Evolutionary conservation across 75 land plant species (phyloP).

Genomic region (Pinus albicaulis): DNA sequence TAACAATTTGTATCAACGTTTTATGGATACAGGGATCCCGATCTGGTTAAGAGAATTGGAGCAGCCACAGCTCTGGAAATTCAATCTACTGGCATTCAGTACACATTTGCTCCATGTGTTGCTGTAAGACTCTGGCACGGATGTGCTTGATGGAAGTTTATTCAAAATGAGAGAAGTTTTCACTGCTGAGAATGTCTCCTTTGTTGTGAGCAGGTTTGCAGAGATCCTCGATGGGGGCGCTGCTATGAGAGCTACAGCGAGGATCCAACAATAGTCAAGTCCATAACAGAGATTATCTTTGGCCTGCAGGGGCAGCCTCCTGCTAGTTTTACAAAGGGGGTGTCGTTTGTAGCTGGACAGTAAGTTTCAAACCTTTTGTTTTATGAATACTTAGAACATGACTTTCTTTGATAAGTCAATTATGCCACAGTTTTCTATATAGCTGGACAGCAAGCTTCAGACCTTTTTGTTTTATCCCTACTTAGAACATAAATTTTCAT

Average conservation of each 20-base stretch:
- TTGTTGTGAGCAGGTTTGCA: conserved; percentile 46
- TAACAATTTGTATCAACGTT: too few species aligned
- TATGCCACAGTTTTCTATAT: too few species aligned
- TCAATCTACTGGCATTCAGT: conserved; percentile 64
- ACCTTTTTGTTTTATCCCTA: too few species aligned
- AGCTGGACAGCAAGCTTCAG: too few species aligned
- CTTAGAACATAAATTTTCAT: too few species aligned
- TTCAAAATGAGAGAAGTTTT: too few species aligned
- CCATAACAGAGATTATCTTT: conserved; percentile 59
- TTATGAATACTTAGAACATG: too few species aligned
- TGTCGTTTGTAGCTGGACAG: too few species aligned
- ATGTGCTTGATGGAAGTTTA: neutral
- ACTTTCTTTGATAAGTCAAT: too few species aligned
- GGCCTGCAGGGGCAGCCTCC: conserved; percentile 73
- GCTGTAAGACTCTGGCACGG: conserved; percentile 34
- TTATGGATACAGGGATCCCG: conserved; percentile 19
- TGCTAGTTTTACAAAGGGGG: too few species aligned
- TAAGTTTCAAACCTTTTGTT: too few species aligned
- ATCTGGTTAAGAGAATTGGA: conserved; percentile 37
- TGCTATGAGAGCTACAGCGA: conserved; percentile 94
- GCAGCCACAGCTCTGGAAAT: conserved; percentile 72
- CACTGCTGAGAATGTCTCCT: neutral
- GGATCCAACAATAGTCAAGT: conserved; percentile 52
- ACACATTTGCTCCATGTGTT: conserved; percentile 69
- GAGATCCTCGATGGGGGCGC: conserved; percentile 89